Percentiles rank a stretch among this genome's conserved stretches.
Evolutionary conservation across 495 filamentous ascomycete genomes (phyloP).

Genomic region (Massariosphaeria phaeospora): DNA sequence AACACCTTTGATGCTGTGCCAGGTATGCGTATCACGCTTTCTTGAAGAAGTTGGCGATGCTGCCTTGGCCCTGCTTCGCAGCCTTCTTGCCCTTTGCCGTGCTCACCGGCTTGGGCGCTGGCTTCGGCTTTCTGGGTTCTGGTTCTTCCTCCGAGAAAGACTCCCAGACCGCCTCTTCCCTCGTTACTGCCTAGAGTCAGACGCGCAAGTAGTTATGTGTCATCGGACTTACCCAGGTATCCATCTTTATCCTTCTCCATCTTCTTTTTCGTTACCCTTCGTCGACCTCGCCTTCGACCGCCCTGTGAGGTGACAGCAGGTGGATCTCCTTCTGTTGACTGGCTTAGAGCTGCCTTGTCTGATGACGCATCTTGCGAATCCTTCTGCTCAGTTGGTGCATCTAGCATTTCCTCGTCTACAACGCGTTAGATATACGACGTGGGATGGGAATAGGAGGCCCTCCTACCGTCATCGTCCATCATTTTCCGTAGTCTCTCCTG

Average conservation of each 20-base stretch:
- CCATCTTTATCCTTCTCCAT: conserved; percentile 88
- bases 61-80: conserved; percentile 22
- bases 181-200: conserved; percentile 63
- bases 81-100: conserved; percentile 52
- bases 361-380: conserved; percentile 44
- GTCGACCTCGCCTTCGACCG: conserved; percentile 71
- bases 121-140: conserved; percentile 58
- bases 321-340: conserved; percentile 34
- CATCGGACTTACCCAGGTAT: conserved; percentile 65
- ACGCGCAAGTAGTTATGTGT: neutral
- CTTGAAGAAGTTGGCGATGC: conserved; percentile 31
- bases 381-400: conserved; percentile 38
- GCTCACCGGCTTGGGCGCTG: conserved; percentile 35
- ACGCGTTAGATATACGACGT: neutral
- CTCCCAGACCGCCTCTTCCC: conserved; percentile 84
- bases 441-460: neutral
- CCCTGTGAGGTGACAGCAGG: conserved; percentile 46
- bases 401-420: conserved; percentile 39
- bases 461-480: conserved; percentile 84
- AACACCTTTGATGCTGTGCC: neutral
- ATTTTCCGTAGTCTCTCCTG: conserved; percentile 70
- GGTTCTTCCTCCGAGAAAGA: conserved; percentile 94
- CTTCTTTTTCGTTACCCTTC: conserved; percentile 84
- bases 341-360: conserved; percentile 41
- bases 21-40: conserved; percentile 11